Base-by-base conservation (phyloP, 2,329 filamentous ascomycete genomes). In the Leptoxyphium fumago region DNA sequence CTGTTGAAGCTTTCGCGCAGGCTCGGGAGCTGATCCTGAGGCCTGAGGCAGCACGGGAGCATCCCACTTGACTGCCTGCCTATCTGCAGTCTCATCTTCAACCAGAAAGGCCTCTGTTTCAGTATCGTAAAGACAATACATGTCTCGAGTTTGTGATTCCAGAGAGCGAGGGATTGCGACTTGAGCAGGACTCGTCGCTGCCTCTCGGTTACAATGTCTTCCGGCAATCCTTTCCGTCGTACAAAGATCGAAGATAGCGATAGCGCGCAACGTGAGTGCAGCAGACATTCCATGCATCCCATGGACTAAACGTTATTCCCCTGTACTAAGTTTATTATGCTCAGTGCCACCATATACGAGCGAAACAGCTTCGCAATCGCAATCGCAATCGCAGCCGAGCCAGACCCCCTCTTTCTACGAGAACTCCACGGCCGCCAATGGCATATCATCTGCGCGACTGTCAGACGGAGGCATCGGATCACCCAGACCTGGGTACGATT, bases 401-500 rank as follows among this genome's bases (percentile, higher is more conserved):
- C 32, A 36, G 9, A 5, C 15, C 4, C 11, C 15, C 32, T 36
- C 32, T 36, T 15, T 15, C 32, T 13, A 36, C 15, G 11, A 13
- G 32, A 36, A 15, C 15, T 15, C 32, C 9, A 36, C 15, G 3
- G 32, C 11, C 32, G 9, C 4, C 15, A 13, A 36, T 15, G 9
- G 15, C 11, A 5, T 15, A 5, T 5, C 32, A 13, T 9, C 32
- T 15, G 15, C 13, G 9, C 42, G 46, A 40, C 26, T 46, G n/a
- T 46, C 47, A 9, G 47, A 45, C 34, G 44, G 42, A 10, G 14
- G 41, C 26, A 46, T 40, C 30, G 45, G 42, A 2, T 50, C 48
- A 15, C 50, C 48, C 46, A 48, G 42, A 29, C 52, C 46, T 38
- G 29, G 55, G 54, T 43, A 51, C 51, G 10, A 44, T 36, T 26